Percentiles rank a stretch among this genome's conserved stretches.
Conservation (phyloP, 805 yeast species). For the Monosporozyma aerobia region DNA sequence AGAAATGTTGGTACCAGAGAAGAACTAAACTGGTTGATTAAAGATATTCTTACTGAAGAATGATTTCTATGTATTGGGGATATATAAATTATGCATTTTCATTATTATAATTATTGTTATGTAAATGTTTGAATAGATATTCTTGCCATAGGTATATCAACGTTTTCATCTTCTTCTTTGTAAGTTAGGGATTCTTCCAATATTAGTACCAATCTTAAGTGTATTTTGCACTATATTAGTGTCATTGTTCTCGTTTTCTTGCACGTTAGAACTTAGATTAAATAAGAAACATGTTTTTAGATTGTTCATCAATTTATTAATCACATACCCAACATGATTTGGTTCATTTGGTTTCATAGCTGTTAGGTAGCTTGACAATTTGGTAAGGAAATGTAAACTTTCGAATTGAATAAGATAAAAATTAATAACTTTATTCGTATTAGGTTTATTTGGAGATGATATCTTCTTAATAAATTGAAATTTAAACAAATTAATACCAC, state of each 20-base stretch:
- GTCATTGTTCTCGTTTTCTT: constrained; percentile 8
- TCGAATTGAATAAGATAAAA: constrained; percentile 23
- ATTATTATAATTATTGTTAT: neutral
- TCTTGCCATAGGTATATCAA: neutral
- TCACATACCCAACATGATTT: constrained; percentile 21
- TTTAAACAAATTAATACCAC: constrained; percentile 16
- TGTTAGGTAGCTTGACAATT: constrained; percentile 6
- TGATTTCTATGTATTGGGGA: constrained; percentile 3
- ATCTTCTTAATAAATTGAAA: constrained; percentile 9
- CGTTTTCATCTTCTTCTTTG: neutral
- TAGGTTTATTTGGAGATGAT: neutral
- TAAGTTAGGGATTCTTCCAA: constrained; percentile 2
- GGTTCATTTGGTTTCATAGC: constrained; percentile 5
- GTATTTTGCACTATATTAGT: constrained; percentile 5
- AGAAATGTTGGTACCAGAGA: constrained; percentile 49
- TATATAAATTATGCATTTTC: neutral
- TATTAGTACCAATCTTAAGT: neutral
- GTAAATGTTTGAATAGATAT: neutral
- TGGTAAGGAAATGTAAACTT: constrained; percentile 11
- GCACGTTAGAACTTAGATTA: constrained; percentile 14
- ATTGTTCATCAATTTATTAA: constrained; percentile 24
- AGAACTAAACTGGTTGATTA: constrained; percentile 63
- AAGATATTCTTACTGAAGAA: constrained; percentile 46
- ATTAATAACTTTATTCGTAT: constrained; percentile 5
- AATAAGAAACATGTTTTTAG: constrained; percentile 33